Evolutionary conservation across 108 stramenopile species (phyloP).

Genomic region (Cyclostephanos tholiformis): DNA sequence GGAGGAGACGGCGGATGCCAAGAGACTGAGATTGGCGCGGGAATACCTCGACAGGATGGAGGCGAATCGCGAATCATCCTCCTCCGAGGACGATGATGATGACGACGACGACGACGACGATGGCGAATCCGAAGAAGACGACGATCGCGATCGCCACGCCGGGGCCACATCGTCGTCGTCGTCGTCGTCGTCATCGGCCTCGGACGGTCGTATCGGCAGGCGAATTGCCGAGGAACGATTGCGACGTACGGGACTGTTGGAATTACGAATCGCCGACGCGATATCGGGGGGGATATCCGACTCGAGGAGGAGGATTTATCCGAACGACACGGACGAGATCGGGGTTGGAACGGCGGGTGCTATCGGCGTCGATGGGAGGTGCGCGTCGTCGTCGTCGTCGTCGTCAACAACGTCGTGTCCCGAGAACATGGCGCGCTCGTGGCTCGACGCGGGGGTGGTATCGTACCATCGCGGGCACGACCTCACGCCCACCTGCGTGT

Average conservation of each 20-base stretch:
- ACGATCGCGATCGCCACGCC: conserved; percentile 45
- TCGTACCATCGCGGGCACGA: conserved; percentile 76
- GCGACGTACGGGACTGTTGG: conserved; percentile 66
- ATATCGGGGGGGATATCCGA: conserved; percentile 39
- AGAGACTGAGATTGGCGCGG: conserved; percentile 76
- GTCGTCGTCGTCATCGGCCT: no score
- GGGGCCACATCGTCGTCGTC: no score
- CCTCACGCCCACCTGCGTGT: conserved; percentile 87
- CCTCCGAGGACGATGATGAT: conserved; percentile 22
- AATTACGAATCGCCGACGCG: conserved; percentile 62
- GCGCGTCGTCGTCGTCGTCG: background rate
- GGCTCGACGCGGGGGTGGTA: conserved; percentile 57
- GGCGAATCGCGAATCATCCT: conserved; percentile 29
- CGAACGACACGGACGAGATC: background rate
- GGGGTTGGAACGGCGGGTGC: background rate
- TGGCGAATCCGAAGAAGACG: conserved; percentile 46
- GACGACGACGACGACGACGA: conserved; percentile 33
- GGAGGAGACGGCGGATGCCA: conserved; percentile 80
- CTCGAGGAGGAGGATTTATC: background rate
- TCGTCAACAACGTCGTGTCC: background rate
- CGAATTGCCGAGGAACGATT: conserved; percentile 58
- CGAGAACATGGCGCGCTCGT: conserved; percentile 52
- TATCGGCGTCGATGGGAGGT: no score
- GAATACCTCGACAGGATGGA: conserved; percentile 80
- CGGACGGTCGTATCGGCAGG: conserved; percentile 50